Evolutionary conservation across 148 eudicot species (phyloP), one percentile per base, ranked within the genome.

Genomic region (Cornus suecica): DNA sequence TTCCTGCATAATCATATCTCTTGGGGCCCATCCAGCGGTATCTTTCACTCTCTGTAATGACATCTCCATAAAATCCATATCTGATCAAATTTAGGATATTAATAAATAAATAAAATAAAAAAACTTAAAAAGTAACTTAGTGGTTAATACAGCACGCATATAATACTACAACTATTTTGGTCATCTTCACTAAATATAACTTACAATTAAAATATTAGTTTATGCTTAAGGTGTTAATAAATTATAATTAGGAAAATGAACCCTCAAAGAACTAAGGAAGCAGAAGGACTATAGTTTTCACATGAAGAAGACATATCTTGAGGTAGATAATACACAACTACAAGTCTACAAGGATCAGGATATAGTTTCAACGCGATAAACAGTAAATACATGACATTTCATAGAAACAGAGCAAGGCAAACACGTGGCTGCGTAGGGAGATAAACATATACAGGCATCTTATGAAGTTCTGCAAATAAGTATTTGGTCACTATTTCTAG

Each of bases 21-120:
- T 86, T 91, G 6, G 99, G 99, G 75, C 99, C 99, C 99, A 95
- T 95, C 99, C 99, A 95, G 60, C 99, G 94, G 74, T 84, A 91
- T 76, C 86, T 93, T 80, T 95, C 99, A 71, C 99, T 95, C 82
- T 95, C 99, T 14, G 87, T 82, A 66, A 95, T 93, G 76, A 95
- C 99, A 83, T 95, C 99, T 68, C 99, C 99, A 78, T 95, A 95
- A 80, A 95, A 95, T 26, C 99, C 99, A 69, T 95, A 95, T 68
- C 99, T 95, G 84, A 72, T 78, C 74, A 72, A 31, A 76, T 80
- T 74, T 15, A 63, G 75, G 30, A 30, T 42, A 41, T 32, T 2
- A 37, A 66, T 82, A 62, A 15, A n/a, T n/a, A n/a, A 42, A 10
- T 68, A 79, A 10, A 31, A 78, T 34, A 81, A 80, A 18, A 45